These are phyloP conservation scores for Endogone sp. DNA, from an alignment of 192 early-diverging fungal genomes.

Conservation along the genomic window DNA sequence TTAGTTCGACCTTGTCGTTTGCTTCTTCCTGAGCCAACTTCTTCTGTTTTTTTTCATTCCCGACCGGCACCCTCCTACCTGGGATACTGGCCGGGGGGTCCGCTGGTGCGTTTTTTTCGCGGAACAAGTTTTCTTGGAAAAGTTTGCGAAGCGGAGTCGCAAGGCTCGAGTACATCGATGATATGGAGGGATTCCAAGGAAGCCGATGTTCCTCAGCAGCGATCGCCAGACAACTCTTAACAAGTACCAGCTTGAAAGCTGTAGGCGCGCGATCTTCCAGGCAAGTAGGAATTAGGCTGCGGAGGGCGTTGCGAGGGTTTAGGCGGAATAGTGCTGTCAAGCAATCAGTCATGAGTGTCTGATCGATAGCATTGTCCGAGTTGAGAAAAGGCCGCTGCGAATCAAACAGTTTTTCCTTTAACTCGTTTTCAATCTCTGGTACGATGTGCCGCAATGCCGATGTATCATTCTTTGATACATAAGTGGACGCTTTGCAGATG, in stretches of 20 bases:
- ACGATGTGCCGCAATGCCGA: conserved; percentile 61
- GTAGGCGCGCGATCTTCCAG: conserved; percentile 60
- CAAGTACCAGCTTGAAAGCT: conserved; percentile 76
- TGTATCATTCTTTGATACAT: conserved; percentile 57
- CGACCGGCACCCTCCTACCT: conserved; percentile 27
- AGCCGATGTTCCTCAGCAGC: conserved; percentile 61
- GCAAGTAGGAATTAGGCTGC: conserved; percentile 65
- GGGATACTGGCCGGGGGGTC: conserved; percentile 5
- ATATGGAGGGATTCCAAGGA: conserved; percentile 68
- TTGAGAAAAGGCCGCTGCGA: conserved; percentile 33
- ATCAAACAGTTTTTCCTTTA: conserved; percentile 74
- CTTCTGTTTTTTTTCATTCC: conserved; percentile 44
- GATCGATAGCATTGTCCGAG: conserved; percentile 46
- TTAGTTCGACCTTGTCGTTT: conserved; percentile 79
- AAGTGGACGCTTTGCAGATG: conserved; percentile 68
- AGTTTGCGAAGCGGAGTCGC: conserved; percentile 57
- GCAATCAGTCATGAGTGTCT: conserved; percentile 63
- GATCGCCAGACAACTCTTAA: conserved; percentile 69
- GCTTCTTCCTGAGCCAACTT: conserved; percentile 40
- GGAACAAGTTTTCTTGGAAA: conserved; percentile 51
- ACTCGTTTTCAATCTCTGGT: conserved; percentile 69
- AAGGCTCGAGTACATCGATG: conserved; percentile 50
- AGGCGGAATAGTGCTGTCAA: conserved; percentile 76
- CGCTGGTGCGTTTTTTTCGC: conserved; percentile 29
- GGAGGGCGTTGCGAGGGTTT: conserved; percentile 70